phyloP scores from a whole-genome alignment of 179 eudicot genomes.

The Nepenthes alata region DNA sequence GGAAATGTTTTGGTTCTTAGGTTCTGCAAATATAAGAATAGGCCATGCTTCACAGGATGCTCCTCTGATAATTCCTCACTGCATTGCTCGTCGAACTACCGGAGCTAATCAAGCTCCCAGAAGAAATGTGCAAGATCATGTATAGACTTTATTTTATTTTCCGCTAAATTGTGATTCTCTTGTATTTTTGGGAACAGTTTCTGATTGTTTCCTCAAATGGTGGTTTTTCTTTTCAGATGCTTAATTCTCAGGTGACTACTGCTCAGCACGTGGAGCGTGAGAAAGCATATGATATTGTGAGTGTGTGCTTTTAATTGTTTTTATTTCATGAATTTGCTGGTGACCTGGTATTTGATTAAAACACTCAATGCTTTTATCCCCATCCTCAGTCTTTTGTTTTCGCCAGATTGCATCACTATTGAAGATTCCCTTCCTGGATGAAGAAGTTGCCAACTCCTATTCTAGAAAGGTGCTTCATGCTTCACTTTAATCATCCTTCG shows the following conservation, averaged over 20 bases:
- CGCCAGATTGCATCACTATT: constrained; percentile 67
- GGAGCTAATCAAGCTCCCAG: constrained; percentile 59
- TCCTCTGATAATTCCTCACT: constrained; percentile 71
- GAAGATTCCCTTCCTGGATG: constrained; percentile 70
- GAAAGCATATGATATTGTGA: constrained; percentile 76
- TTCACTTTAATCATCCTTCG: not conserved
- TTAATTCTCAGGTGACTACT: constrained; percentile 82
- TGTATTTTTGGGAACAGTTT: not conserved
- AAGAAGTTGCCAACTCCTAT: constrained; percentile 58
- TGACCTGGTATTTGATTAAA: not conserved
- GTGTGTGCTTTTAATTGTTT: constrained; percentile 11
- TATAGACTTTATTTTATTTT: constrained; percentile 7
- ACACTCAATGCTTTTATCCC: not conserved
- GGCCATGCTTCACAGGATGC: constrained; percentile 72
- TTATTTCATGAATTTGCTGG: not conserved
- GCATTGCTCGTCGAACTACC: constrained; percentile 71
- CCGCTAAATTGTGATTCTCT: not conserved
- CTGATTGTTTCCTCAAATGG: constrained; percentile 5
- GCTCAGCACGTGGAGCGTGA: constrained; percentile 91
- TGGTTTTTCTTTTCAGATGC: constrained; percentile 36
- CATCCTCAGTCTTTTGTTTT: constrained; percentile 1
- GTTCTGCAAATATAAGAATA: constrained; percentile 80
- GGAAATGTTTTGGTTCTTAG: constrained; percentile 16
- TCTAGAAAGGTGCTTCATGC: constrained; percentile 48
- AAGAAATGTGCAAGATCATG: constrained; percentile 75